Evolutionary conservation across 371 early-diverging fungal genomes (phyloP).

Genomic region (Mortierella sp.): DNA sequence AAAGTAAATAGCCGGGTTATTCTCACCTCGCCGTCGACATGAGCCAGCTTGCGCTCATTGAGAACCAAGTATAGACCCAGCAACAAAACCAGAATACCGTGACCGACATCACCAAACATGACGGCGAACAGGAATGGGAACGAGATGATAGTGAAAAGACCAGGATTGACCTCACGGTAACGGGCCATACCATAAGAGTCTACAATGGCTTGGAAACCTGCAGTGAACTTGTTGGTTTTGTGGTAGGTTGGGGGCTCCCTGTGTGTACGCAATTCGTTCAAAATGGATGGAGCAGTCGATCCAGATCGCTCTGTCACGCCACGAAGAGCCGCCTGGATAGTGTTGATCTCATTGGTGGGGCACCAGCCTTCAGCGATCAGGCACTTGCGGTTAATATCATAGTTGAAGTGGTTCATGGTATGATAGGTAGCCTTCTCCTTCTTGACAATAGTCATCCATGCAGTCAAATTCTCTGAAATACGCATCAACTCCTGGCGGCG

Average conservation of each 20-base stretch:
- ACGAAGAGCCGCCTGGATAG: slow-evolving; percentile 86
- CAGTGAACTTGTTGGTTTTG: slow-evolving; percentile 96
- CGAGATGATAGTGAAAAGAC: slow-evolving; percentile 96
- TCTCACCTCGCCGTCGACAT: slow-evolving; percentile 81
- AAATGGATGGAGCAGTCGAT: slow-evolving; percentile 87
- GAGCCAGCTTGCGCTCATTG: slow-evolving; percentile 85
- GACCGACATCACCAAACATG: slow-evolving; percentile 99
- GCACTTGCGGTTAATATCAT: slow-evolving; percentile 92
- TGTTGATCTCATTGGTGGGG: slow-evolving; percentile 84
- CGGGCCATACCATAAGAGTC: slow-evolving; percentile 99
- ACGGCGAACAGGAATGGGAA: slow-evolving; percentile 99
- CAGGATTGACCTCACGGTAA: slow-evolving; percentile 99
- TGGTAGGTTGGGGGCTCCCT: slow-evolving; percentile 97
- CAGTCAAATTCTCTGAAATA: slow-evolving; percentile 84
- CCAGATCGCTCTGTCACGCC: slow-evolving; percentile 90
- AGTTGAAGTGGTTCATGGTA: slow-evolving; percentile 94
- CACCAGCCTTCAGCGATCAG: slow-evolving; percentile 99
- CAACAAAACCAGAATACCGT: slow-evolving; percentile 91
- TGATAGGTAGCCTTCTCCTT: slow-evolving; percentile 99
- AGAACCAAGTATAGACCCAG: slow-evolving; percentile 83
- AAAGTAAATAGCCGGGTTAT: neutral
- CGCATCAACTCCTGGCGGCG: slow-evolving; percentile 86
- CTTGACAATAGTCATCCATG: slow-evolving; percentile 92
- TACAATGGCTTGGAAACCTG: slow-evolving; percentile 97
- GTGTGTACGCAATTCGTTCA: slow-evolving; percentile 86